Evolutionary conservation across 2,329 filamentous ascomycete genomes (phyloP).

Genomic region (Dendryphion nanum): DNA sequence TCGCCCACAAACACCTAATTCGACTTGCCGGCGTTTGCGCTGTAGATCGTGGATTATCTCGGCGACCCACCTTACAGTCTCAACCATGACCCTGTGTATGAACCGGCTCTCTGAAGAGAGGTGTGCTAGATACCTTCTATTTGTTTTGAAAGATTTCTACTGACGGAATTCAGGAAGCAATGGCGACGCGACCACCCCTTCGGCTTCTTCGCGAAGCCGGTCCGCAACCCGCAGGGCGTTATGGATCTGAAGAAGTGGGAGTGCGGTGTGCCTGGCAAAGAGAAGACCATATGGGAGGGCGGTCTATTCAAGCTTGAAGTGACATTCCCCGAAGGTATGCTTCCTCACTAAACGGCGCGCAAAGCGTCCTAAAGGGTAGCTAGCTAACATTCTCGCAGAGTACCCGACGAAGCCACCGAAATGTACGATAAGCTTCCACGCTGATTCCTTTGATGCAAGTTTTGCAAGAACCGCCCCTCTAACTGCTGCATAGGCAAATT

Average conservation of each 20-base stretch:
- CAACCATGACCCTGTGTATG: constrained; percentile 67
- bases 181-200: constrained; percentile 98
- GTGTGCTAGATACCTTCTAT: constrained; percentile 13
- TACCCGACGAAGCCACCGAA: constrained; percentile 99
- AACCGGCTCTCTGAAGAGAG: constrained; percentile 59
- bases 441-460: no score
- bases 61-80: background rate
- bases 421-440: constrained; percentile 60
- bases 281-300: constrained; percentile 97
- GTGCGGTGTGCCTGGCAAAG: constrained; percentile 91
- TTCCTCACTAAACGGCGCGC: background rate
- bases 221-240: constrained; percentile 73
- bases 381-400: constrained; percentile 55
- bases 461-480: background rate
- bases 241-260: constrained; percentile 96
- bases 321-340: constrained; percentile 85
- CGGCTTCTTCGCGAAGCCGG: constrained; percentile 90
- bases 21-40: no score
- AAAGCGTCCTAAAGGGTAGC: background rate
- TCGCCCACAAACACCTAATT: no score
- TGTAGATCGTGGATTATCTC: no score
- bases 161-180: constrained; percentile 66
- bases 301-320: constrained; percentile 94
- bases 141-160: background rate
- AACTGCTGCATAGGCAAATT: constrained; percentile 73